Percentiles rank a stretch among this genome's conserved stretches.
These are phyloP conservation scores for Deinandra increscens DNA, from an alignment of 129 eudicot species.

Conservation along the genomic window DNA sequence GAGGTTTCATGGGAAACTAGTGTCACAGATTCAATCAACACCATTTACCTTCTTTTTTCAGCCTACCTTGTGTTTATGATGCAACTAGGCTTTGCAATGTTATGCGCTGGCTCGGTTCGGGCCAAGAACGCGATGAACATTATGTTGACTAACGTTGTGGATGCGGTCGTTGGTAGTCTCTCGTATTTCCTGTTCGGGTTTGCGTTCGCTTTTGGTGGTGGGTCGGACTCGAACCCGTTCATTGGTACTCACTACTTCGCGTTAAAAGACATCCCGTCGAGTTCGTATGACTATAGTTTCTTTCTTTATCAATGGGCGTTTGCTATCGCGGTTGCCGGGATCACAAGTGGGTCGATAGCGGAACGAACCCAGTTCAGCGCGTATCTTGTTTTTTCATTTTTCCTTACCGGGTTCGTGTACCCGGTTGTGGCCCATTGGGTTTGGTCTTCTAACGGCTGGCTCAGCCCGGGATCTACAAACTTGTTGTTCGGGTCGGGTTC, in stretches of 20 bases:
- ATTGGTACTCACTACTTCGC: conserved; percentile 55
- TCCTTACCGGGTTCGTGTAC: conserved; percentile 59
- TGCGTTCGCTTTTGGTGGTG: conserved; percentile 58
- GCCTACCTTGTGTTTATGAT: conserved; percentile 62
- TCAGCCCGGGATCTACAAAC: conserved; percentile 40
- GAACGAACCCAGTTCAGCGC: conserved; percentile 66
- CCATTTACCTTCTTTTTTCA: conserved; percentile 62
- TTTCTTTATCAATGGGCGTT: conserved; percentile 71
- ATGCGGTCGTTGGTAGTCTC: conserved; percentile 66
- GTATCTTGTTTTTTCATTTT: conserved; percentile 54
- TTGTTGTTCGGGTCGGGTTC: conserved; percentile 56
- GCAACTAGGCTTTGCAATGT: conserved; percentile 78
- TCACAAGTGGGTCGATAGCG: conserved; percentile 60
- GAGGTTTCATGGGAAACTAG: conserved; percentile 62
- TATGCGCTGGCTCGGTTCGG: conserved; percentile 71
- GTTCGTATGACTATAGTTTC: conserved; percentile 52
- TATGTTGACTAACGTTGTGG: conserved; percentile 69
- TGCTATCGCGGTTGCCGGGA: conserved; percentile 75
- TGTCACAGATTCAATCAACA: conserved; percentile 58
- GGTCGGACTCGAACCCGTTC: conserved; percentile 49
- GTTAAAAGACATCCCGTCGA: conserved; percentile 44
- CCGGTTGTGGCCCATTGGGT: conserved; percentile 75
- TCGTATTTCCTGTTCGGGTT: conserved; percentile 62
- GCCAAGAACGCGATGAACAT: conserved; percentile 73
- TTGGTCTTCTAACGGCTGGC: conserved; percentile 62